These are phyloP conservation scores for Colletotrichum scovillei DNA, from an alignment of 2,329 filamentous ascomycete species.

Conservation along the genomic window DNA sequence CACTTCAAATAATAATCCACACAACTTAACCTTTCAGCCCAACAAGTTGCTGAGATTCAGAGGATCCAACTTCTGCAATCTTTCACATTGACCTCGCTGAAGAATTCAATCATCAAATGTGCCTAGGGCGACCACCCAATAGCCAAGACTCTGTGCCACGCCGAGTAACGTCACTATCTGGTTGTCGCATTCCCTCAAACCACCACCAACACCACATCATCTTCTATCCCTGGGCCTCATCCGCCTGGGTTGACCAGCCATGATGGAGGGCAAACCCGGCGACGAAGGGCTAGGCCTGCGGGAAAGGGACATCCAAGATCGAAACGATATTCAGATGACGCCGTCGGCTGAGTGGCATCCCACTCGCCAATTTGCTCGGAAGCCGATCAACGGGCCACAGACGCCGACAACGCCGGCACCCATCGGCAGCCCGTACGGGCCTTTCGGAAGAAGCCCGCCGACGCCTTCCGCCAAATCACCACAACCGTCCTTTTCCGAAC, in stretches of 20 bases:
- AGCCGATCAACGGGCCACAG: constrained; percentile 12
- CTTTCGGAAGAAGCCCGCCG: constrained; percentile 19
- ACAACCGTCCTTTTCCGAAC: constrained; percentile 22
- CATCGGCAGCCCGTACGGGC: constrained; percentile 22
- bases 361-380: constrained; percentile 5
- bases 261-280: constrained; percentile 7
- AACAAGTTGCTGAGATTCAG: not conserved
- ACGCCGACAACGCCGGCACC: constrained; percentile 28
- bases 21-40: not conserved
- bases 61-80: not conserved
- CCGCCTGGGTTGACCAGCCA: not conserved
- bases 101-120: not conserved
- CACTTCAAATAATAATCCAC: not conserved
- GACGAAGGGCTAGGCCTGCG: constrained; percentile 16
- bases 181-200: not conserved
- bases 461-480: constrained; percentile 11
- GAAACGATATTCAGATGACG: constrained; percentile 14
- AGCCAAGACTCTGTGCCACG: not conserved
- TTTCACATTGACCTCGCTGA: not conserved
- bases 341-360: constrained; percentile 26
- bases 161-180: not conserved
- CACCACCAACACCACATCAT: too few relatives aligned
- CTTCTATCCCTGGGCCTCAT: not conserved
- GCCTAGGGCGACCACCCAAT: not conserved
- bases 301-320: not conserved